A percentile compares a stretch with the other conserved stretches of the same genome.
These are phyloP conservation scores for Tetrapyrgos nigripes DNA, from an alignment of 1,284 basidiomycete genomes.

Conservation along the genomic window DNA sequence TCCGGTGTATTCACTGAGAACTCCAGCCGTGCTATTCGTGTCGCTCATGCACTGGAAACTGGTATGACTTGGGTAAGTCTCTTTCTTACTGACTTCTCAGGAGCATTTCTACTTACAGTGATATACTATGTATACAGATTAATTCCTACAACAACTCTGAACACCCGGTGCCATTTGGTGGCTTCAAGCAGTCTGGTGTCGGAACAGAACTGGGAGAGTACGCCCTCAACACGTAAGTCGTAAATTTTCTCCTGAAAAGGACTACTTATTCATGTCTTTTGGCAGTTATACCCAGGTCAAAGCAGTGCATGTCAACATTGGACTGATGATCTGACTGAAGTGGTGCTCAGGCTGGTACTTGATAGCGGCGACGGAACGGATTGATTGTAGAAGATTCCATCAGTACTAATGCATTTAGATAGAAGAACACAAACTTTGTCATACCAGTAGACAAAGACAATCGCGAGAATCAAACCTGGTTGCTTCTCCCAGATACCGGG, in stretches of 20 bases:
- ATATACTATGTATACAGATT: slow-evolving; percentile 41
- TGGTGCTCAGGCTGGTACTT: too few species aligned
- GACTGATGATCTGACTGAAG: slow-evolving; percentile 33
- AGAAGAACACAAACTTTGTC: too few species aligned
- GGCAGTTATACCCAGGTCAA: slow-evolving; percentile 80
- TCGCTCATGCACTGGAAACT: slow-evolving; percentile 75
- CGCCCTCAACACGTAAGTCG: slow-evolving; percentile 60
- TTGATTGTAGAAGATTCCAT: too few species aligned
- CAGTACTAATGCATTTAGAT: too few species aligned
- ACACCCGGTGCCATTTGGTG: slow-evolving; percentile 76
- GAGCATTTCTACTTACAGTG: not conserved
- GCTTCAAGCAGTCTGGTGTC: slow-evolving; percentile 80
- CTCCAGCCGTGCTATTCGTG: slow-evolving; percentile 67
- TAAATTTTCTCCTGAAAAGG: not conserved
- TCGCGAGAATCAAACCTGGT: too few species aligned
- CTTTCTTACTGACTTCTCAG: too few species aligned
- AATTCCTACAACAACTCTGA: slow-evolving; percentile 71
- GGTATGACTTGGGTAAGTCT: slow-evolving; percentile 68
- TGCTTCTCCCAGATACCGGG: too few species aligned
- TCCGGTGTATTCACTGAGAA: slow-evolving; percentile 80
- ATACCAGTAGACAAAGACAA: too few species aligned
- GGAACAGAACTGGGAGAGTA: slow-evolving; percentile 83
- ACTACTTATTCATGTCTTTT: not conserved
- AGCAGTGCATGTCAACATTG: slow-evolving; percentile 76
- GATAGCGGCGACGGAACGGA: too few species aligned